These are phyloP conservation scores for Mycena pura DNA, from an alignment of 768 basidiomycete species.

Conservation along the genomic window DNA sequence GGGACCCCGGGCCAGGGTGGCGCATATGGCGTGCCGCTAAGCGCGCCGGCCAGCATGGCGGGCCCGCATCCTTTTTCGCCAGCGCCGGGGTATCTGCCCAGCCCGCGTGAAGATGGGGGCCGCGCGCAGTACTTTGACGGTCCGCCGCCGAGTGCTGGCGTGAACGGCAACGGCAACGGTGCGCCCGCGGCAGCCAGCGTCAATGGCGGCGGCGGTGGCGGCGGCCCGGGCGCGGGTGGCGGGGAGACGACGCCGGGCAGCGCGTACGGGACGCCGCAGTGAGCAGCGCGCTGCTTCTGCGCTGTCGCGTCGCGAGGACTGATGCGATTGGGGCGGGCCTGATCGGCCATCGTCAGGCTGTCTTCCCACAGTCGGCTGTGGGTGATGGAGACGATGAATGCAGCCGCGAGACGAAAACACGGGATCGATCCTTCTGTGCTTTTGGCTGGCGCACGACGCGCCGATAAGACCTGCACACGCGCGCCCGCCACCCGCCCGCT, in stretches of 20 bases:
- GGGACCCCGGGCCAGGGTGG: slow-evolving; percentile 9
- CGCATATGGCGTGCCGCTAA: slow-evolving; percentile 26
- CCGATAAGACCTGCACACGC: too few relatives aligned
- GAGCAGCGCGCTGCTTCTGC: slow-evolving; percentile 4
- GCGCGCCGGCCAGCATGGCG: slow-evolving; percentile 26
- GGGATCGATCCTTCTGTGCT: too few relatives aligned
- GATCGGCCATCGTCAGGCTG: slow-evolving; percentile 13
- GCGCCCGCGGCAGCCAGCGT: too few relatives aligned
- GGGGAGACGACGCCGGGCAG: slow-evolving; percentile 48
- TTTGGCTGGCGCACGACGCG: too few relatives aligned
- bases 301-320: not conserved
- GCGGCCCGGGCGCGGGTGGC: too few relatives aligned
- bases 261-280: slow-evolving; percentile 55
- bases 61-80: slow-evolving; percentile 17
- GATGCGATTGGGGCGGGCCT: not conserved
- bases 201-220: too few relatives aligned
- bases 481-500: too few relatives aligned
- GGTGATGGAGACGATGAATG: slow-evolving; percentile 17
- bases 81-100: slow-evolving; percentile 23
- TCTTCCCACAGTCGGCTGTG: not conserved
- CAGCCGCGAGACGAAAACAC: slow-evolving; percentile 8
- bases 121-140: slow-evolving; percentile 23
- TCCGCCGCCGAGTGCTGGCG: slow-evolving; percentile 1
- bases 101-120: slow-evolving; percentile 23
- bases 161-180: not conserved